Evolutionary conservation across 306 rosid species (phyloP).

Genomic region (Ochetophila trinervis): DNA sequence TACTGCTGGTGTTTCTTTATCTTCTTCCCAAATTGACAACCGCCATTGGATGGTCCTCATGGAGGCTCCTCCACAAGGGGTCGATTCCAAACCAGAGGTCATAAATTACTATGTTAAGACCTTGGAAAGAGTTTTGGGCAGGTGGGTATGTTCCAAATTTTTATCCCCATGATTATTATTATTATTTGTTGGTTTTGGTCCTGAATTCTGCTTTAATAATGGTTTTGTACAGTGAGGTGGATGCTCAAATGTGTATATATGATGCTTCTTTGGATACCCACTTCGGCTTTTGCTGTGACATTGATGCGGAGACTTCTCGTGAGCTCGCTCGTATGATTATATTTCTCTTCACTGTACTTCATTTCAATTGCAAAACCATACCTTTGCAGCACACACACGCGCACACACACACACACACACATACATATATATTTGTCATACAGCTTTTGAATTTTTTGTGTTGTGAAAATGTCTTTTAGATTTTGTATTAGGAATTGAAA

Average conservation of each 20-base stretch:
- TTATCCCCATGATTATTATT: not conserved
- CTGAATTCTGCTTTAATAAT: slow-evolving; percentile 26
- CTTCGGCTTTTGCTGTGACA: slow-evolving; percentile 70
- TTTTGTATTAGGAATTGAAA: no score
- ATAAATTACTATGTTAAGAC: slow-evolving; percentile 56
- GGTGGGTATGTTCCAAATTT: slow-evolving; percentile 37
- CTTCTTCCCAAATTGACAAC: slow-evolving; percentile 39
- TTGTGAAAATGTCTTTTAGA: no score
- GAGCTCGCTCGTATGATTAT: slow-evolving; percentile 55
- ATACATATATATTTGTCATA: no score
- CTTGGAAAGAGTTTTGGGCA: slow-evolving; percentile 50
- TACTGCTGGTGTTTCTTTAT: slow-evolving; percentile 24
- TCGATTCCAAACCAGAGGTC: slow-evolving; percentile 44
- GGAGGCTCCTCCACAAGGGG: slow-evolving; percentile 53
- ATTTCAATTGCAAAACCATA: not conserved
- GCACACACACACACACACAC: no score
- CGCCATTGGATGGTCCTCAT: slow-evolving; percentile 71
- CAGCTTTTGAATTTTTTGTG: no score
- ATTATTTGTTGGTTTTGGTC: not conserved
- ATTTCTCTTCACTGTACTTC: not conserved
- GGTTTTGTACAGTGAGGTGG: slow-evolving; percentile 55
- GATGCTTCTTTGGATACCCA: slow-evolving; percentile 69
- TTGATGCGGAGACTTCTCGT: slow-evolving; percentile 56
- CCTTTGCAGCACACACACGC: no score
- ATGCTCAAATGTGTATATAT: slow-evolving; percentile 77